These are phyloP conservation scores for Fusarium graminum DNA, from an alignment of 2,329 filamentous ascomycete genomes.

Conservation along the genomic window DNA sequence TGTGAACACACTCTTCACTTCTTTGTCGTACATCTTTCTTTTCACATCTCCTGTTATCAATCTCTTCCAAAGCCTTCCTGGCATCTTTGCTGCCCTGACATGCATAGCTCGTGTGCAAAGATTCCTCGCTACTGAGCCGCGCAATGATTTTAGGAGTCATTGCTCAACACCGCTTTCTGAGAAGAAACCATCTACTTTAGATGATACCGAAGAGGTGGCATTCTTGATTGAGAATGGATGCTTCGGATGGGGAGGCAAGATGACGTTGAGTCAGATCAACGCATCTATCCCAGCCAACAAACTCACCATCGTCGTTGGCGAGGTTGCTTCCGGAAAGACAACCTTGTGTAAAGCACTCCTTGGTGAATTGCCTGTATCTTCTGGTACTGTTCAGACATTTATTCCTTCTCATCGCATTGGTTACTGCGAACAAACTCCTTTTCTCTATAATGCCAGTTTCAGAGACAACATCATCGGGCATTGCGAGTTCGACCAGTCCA, in stretches of 20 bases:
- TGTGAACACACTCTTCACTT: slow-evolving; percentile 51
- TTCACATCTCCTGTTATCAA: slow-evolving; percentile 51
- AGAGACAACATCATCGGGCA: slow-evolving; percentile 57
- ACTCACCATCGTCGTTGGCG: slow-evolving; percentile 55
- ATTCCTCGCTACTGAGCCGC: slow-evolving; percentile 53
- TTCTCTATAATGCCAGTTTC: slow-evolving; percentile 54
- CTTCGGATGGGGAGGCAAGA: slow-evolving; percentile 49
- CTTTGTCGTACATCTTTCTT: slow-evolving; percentile 54
- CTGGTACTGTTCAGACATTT: slow-evolving; percentile 31
- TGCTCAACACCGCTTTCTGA: slow-evolving; percentile 4
- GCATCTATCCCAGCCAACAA: slow-evolving; percentile 32
- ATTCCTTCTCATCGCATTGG: slow-evolving; percentile 43
- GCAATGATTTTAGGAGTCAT: slow-evolving; percentile 41
- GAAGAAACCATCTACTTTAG: neutral
- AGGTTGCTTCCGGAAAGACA: slow-evolving; percentile 55
- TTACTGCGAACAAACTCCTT: slow-evolving; percentile 53
- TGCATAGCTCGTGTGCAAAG: slow-evolving; percentile 55
- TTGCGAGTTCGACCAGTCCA: slow-evolving; percentile 47
- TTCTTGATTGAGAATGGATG: slow-evolving; percentile 39
- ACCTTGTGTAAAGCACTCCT: slow-evolving; percentile 56
- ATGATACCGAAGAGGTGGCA: neutral
- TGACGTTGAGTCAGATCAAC: slow-evolving; percentile 39
- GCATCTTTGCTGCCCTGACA: slow-evolving; percentile 50
- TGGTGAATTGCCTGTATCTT: slow-evolving; percentile 46
- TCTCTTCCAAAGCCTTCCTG: slow-evolving; percentile 53